Evolutionary conservation across 2,329 filamentous ascomycete genomes (phyloP).

Genomic region (Scortechinia acanthostroma): DNA sequence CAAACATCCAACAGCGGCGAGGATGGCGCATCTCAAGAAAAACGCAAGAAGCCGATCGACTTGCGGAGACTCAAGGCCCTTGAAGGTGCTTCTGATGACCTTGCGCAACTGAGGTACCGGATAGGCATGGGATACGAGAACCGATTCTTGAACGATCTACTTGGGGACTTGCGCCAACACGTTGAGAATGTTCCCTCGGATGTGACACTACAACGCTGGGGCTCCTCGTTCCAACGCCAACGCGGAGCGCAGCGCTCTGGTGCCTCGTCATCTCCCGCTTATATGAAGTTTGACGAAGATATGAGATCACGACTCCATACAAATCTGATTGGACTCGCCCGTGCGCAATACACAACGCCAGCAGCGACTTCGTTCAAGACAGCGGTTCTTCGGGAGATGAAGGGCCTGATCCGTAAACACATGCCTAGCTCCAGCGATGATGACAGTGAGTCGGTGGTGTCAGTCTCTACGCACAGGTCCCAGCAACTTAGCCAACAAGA

Average conservation of each 20-base stretch:
- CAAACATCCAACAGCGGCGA: constrained; percentile 19
- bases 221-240: constrained; percentile 65
- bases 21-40: constrained; percentile 2
- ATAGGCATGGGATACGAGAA: constrained; percentile 83
- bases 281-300: constrained; percentile 65
- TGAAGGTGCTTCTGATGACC: constrained; percentile 71
- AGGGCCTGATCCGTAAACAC: constrained; percentile 74
- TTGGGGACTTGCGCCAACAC: constrained; percentile 76
- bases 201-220: constrained; percentile 80
- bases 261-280: constrained; percentile 68
- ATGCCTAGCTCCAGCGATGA: constrained; percentile 91
- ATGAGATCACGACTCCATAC: constrained; percentile 66
- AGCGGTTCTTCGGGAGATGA: constrained; percentile 76
- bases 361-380: constrained; percentile 83
- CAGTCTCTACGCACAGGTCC: constrained; percentile 62
- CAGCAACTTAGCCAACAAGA: constrained; percentile 45
- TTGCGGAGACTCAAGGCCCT: constrained; percentile 72
- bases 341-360: constrained; percentile 71
- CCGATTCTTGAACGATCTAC: constrained; percentile 70
- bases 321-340: constrained; percentile 71
- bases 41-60: constrained; percentile 32
- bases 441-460: constrained; percentile 83
- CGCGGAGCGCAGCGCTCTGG: constrained; percentile 62
- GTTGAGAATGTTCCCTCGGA: constrained; percentile 63
- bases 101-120: constrained; percentile 68